Evolutionary conservation across 2,329 filamentous ascomycete species (phyloP), one percentile per base, ranked within the genome.

Genomic region (Calonectria henricotiae): DNA sequence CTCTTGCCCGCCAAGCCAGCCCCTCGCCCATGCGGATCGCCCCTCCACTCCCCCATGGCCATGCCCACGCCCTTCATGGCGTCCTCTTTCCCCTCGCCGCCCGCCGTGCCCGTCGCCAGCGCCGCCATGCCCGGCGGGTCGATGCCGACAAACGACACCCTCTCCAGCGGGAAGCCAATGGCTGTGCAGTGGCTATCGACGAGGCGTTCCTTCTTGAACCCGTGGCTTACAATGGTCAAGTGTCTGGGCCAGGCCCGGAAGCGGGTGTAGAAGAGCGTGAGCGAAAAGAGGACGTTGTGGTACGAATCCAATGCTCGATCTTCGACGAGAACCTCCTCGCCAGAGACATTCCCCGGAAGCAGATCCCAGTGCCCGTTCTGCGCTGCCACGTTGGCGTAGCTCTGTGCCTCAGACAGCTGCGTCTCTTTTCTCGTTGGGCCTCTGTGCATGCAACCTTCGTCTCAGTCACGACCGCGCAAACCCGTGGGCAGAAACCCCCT

Each of bases 251-350:
- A 94, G 11, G 39, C 39, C 7, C 79, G 75, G 1, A 83, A 82
- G 12, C 74, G 76, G 43, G 78, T 71, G 71, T 83, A 82, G 77
- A 89, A 90, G 41, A 83, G 79, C 17, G 85, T 75, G 3, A 97
- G 84, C 13, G 92, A 92, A 79, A 95, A 95, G 17, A 97, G 83
- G 5, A 98, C 83, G 79, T 98, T 98, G 79, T 95, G 92, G 78
- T 94, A 96, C 1, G 93, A 96, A 81, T 98, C 95, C 1, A 96
- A 90, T 0, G 95, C 94, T 65, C 89, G 86, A 9, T 91, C 88
- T 78, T 98, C 95, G 2, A 89, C 78, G 0, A 89, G 78, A 20
- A 94, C 83, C 8, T 65, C 70, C 23, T 68, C 17, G 1, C 25
- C n/a, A 1, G 65, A 47, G 2, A 71, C 51, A 3, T 55, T 54